A percentile compares a stretch with the other conserved stretches of the same genome.
Conservation (phyloP, 495 filamentous ascomycete species). For the Clohesyomyces aquaticus region DNA sequence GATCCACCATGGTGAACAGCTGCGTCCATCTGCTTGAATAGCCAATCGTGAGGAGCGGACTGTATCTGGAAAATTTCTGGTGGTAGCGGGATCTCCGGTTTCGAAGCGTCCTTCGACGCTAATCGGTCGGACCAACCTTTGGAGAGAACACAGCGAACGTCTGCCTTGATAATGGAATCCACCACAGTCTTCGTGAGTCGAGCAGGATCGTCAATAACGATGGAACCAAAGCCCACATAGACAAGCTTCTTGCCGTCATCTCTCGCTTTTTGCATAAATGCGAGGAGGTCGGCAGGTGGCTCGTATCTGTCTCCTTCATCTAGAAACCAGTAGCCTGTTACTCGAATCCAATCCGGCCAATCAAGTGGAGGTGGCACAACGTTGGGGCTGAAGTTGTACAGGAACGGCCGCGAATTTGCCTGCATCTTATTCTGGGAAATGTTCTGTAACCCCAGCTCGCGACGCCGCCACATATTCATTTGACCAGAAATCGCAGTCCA, state of each 20-base stretch:
- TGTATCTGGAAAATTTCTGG: constrained; percentile 84
- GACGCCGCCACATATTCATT: constrained; percentile 90
- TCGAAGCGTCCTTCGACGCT: constrained; percentile 60
- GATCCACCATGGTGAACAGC: constrained; percentile 94
- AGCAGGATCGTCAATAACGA: constrained; percentile 88
- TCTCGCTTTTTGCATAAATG: constrained; percentile 81
- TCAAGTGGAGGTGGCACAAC: constrained; percentile 93
- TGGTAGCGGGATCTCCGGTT: constrained; percentile 73
- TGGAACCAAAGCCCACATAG: constrained; percentile 95
- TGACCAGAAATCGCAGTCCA: constrained; percentile 92
- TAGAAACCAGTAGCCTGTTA: constrained; percentile 98
- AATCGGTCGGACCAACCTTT: constrained; percentile 99
- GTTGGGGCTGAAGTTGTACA: constrained; percentile 94
- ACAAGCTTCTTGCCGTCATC: constrained; percentile 86
- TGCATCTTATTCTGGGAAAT: constrained; percentile 91
- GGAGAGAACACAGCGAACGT: constrained; percentile 91
- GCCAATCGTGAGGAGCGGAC: constrained; percentile 93
- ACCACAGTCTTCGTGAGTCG: constrained; percentile 88
- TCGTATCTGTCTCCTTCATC: constrained; percentile 77
- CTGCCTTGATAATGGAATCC: constrained; percentile 86
- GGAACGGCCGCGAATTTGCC: constrained; percentile 92
- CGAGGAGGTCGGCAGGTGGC: constrained; percentile 71
- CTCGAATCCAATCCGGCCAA: constrained; percentile 95
- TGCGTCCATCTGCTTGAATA: constrained; percentile 92
- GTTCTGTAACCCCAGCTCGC: constrained; percentile 71